Conservation (phyloP, 177 flowering plant genomes). For the Vitis hybrid region DNA sequence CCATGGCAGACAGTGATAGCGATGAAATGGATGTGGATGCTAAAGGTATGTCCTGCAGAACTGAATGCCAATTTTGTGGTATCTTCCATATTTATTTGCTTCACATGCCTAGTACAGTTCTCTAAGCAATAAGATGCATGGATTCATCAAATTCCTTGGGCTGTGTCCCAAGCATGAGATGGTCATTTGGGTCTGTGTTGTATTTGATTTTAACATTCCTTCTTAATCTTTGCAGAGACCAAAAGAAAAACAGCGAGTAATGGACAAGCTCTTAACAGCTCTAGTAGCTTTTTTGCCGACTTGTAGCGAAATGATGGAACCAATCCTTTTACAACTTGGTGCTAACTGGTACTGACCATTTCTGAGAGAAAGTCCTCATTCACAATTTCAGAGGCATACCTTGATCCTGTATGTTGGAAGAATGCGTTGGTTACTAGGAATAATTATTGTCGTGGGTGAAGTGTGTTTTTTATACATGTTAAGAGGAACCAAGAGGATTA, state of each 20-base stretch:
- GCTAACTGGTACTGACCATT: too few relatives aligned
- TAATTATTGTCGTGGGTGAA: too few relatives aligned
- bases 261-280: slow-evolving; percentile 19
- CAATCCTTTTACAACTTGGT: too few relatives aligned
- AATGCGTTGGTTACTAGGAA: too few relatives aligned
- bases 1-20: slow-evolving; percentile 41
- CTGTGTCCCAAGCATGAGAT: not conserved
- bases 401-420: too few relatives aligned
- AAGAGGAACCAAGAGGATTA: too few relatives aligned
- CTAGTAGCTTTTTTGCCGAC: slow-evolving; percentile 38
- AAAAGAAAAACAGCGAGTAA: slow-evolving; percentile 27
- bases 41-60: slow-evolving; percentile 27
- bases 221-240: slow-evolving; percentile 27
- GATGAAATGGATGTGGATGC: slow-evolving; percentile 67
- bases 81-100: not conserved
- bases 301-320: slow-evolving; percentile 15
- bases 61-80: not conserved
- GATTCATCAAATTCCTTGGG: too few relatives aligned
- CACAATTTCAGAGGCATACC: too few relatives aligned
- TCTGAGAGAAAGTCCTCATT: too few relatives aligned
- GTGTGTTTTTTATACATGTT: too few relatives aligned
- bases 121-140: too few relatives aligned
- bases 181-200: not conserved
- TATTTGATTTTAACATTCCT: not conserved
- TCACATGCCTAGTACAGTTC: too few relatives aligned